Base-by-base conservation (phyloP, 805 yeast species). In the Peterozyma toletana region DNA sequence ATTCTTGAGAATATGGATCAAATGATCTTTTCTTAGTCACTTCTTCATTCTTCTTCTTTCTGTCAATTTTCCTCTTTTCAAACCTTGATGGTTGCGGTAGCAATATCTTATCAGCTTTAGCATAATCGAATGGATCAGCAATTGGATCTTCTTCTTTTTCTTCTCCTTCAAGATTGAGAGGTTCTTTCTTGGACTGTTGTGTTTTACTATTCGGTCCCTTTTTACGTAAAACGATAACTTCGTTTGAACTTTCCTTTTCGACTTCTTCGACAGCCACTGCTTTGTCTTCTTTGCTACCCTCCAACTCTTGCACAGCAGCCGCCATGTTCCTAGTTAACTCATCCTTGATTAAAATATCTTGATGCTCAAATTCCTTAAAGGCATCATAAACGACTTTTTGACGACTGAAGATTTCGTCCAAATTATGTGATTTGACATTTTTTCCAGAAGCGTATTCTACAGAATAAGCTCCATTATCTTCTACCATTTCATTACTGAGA, bases 201-300 rank as follows among this genome's bases (percentile, higher is more conserved):
- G 42, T 14, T 35, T 29, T 5, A 53, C 58, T 42, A 21, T 21
- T 21, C 27, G 27, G 27, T 21, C 27, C 27, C 27, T 53, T 58
- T 35, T 59, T 60, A 30, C 64, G 56, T 31, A 63, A 42, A 9
- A 63, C 51, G 15, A 63, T 50, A 14, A 63, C 59, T 38, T 62
- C 67, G 40, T 59, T 53, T 6, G 56, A 48, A n/a, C 7, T 21
- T 7, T 53, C 51, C 31, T 47, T 50, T 52, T 53, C 48, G 53
- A 57, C 33, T 48, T 50, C 49, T 56, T 54, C 30, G 39, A 39
- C 48, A 49, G 52, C 42, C 50, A 51, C 44, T 44, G 43, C 41
- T 4, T 39, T 50, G 37, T 48, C 52, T 16, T 39, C 47, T 51
- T 58, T 14, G 50, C 50, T 21, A 49, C 53, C 37, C 10, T 37